Conservation (phyloP, 495 filamentous ascomycete genomes). For the Pseudoneurospora amorphoporcata region DNA sequence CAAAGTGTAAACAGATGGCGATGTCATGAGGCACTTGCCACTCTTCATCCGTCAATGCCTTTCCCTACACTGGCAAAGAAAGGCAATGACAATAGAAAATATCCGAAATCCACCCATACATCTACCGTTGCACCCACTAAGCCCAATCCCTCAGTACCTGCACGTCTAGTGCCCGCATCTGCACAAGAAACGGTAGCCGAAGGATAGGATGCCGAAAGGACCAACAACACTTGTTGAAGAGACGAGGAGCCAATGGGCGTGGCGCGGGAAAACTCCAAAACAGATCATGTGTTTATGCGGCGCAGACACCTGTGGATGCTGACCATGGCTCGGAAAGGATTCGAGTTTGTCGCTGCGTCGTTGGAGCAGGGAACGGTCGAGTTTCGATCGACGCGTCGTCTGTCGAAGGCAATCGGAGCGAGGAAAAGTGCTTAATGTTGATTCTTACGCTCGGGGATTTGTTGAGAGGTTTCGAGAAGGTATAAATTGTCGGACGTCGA, state of each 20-base stretch:
- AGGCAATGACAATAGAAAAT: neutral
- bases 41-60: too few species aligned
- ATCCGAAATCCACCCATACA: neutral
- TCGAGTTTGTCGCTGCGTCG: neutral
- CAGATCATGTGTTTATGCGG: neutral
- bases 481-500: neutral
- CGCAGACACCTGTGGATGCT: neutral
- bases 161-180: neutral
- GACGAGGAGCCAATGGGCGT: neutral
- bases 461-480: neutral
- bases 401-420: neutral
- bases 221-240: neutral
- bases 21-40: too few species aligned
- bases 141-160: neutral
- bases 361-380: neutral
- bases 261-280: neutral
- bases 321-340: neutral
- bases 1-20: too few species aligned
- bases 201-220: neutral
- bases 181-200: neutral
- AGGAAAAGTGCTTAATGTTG: neutral
- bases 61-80: too few species aligned
- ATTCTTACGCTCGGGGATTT: neutral
- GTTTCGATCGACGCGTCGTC: neutral
- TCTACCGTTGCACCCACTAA: neutral